Evolutionary conservation across 2,329 filamentous ascomycete genomes (phyloP).

Genomic region (Cryphonectria radicalis): DNA sequence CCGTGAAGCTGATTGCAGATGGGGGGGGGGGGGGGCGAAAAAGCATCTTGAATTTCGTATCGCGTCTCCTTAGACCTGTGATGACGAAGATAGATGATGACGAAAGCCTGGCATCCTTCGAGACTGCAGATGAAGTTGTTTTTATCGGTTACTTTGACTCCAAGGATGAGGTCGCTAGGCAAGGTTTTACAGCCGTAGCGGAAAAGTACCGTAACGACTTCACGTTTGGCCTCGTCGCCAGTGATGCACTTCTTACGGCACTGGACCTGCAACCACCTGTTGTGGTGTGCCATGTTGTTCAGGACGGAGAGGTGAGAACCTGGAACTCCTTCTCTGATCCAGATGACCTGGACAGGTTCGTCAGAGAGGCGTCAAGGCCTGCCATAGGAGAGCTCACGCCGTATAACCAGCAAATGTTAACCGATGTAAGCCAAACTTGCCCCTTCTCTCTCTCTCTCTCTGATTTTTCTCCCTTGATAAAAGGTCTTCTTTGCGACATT

Average conservation of each 20-base stretch:
- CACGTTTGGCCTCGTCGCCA: conserved; percentile 38
- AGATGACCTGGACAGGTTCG: conserved; percentile 36
- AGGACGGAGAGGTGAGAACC: conserved; percentile 37
- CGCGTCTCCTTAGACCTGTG: conserved; percentile 35
- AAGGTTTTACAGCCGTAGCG: conserved; percentile 36
- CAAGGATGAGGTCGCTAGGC: conserved; percentile 30
- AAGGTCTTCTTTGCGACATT: not conserved
- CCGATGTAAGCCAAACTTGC: conserved; percentile 37
- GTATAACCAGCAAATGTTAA: conserved; percentile 40
- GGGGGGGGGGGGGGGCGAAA: not conserved
- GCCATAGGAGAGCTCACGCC: conserved; percentile 41
- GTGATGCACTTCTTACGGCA: conserved; percentile 27
- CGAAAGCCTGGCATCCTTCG: conserved; percentile 35
- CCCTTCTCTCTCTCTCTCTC: no score
- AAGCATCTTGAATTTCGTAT: conserved; percentile 35
- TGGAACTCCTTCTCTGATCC: conserved; percentile 28
- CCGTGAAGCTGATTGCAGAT: not conserved
- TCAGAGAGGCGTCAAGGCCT: conserved; percentile 36
- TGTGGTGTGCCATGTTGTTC: conserved; percentile 38
- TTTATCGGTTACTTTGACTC: conserved; percentile 38
- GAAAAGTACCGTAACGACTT: conserved; percentile 40
- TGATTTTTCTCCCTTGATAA: not conserved
- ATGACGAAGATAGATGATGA: conserved; percentile 32
- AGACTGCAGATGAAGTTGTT: conserved; percentile 38
- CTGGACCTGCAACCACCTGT: conserved; percentile 30